These are phyloP conservation scores for Mycosphaerelloides madeirae DNA, from an alignment of 2,329 filamentous ascomycete species.

Conservation along the genomic window DNA sequence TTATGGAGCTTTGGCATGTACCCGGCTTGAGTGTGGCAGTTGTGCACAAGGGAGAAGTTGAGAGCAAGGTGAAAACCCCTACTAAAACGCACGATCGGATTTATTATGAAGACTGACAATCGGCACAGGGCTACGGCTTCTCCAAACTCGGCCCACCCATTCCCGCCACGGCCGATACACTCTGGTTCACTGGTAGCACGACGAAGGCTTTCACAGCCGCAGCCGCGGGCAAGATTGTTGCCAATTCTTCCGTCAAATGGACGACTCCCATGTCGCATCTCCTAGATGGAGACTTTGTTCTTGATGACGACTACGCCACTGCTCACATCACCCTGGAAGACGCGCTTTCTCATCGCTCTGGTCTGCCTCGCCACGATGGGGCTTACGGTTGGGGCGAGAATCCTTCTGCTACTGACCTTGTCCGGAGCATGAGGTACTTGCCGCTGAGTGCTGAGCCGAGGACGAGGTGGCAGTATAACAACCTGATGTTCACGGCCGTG, in stretches of 20 bases:
- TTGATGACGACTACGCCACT: conserved; percentile 24
- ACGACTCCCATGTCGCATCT: conserved; percentile 31
- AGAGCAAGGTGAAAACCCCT: conserved; percentile 6
- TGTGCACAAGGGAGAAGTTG: background rate
- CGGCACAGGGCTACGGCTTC: conserved; percentile 12
- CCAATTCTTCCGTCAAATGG: conserved; percentile 22
- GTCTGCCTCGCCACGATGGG: conserved; percentile 26
- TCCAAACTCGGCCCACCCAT: conserved; percentile 3
- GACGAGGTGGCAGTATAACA: conserved; percentile 46
- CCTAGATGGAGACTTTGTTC: conserved; percentile 30
- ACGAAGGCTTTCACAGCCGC: conserved; percentile 27
- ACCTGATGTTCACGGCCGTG: conserved; percentile 47
- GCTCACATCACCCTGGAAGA: conserved; percentile 31
- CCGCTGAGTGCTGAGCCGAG: conserved; percentile 44
- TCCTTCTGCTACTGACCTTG: conserved; percentile 22
- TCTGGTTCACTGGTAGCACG: conserved; percentile 25
- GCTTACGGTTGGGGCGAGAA: conserved; percentile 8
- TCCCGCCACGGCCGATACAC: conserved; percentile 19
- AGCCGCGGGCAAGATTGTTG: conserved; percentile 17
- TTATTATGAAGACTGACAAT: background rate
- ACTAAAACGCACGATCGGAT: background rate
- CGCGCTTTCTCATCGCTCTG: conserved; percentile 31
- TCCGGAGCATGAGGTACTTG: conserved; percentile 44
- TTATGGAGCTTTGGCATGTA: background rate
- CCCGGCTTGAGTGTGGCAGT: conserved; percentile 12